Evolutionary conservation across 495 filamentous ascomycete genomes (phyloP).

Genomic region (Penicillium maclennaniae): DNA sequence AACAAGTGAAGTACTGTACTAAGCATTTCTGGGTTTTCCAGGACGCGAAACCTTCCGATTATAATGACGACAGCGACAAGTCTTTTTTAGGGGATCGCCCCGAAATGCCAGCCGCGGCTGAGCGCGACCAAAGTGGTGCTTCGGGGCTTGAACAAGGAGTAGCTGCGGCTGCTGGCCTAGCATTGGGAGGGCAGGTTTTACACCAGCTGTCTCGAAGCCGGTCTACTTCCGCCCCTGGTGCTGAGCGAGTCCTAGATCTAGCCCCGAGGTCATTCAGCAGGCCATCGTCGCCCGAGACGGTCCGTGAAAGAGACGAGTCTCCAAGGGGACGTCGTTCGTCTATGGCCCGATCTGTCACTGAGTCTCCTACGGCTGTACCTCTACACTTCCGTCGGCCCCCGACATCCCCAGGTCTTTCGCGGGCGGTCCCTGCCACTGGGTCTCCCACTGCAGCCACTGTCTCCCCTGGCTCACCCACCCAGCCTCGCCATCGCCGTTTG

Average conservation of each 20-base stretch:
- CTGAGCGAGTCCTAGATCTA: constrained; percentile 32
- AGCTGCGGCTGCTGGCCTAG: constrained; percentile 18
- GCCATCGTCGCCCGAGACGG: constrained; percentile 33
- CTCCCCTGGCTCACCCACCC: constrained; percentile 31
- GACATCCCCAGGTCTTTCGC: constrained; percentile 34
- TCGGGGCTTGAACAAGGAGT: constrained; percentile 31
- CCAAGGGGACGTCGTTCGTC: constrained; percentile 29
- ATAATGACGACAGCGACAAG: constrained; percentile 31
- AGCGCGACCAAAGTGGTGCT: constrained; percentile 33
- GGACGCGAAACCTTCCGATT: constrained; percentile 32
- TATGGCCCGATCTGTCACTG: constrained; percentile 26
- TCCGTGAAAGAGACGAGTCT: constrained; percentile 10
- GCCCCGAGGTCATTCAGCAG: constrained; percentile 35
- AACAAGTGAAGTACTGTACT: constrained; percentile 33
- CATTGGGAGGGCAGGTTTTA: constrained; percentile 16
- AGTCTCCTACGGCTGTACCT: constrained; percentile 49
- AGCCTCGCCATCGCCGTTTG: constrained; percentile 37
- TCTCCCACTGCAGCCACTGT: constrained; percentile 18
- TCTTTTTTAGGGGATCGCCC: constrained; percentile 52
- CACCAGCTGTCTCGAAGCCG: constrained; percentile 35
- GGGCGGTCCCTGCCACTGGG: constrained; percentile 29
- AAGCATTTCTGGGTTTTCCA: constrained; percentile 37
- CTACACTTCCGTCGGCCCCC: constrained; percentile 47
- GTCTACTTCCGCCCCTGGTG: constrained; percentile 32
- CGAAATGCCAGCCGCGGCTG: constrained; percentile 40